Percentiles rank a stretch among this genome's conserved stretches.
Evolutionary conservation across 805 yeast species (phyloP).

Genomic region (Kluyveromyces dobzhanskii): DNA sequence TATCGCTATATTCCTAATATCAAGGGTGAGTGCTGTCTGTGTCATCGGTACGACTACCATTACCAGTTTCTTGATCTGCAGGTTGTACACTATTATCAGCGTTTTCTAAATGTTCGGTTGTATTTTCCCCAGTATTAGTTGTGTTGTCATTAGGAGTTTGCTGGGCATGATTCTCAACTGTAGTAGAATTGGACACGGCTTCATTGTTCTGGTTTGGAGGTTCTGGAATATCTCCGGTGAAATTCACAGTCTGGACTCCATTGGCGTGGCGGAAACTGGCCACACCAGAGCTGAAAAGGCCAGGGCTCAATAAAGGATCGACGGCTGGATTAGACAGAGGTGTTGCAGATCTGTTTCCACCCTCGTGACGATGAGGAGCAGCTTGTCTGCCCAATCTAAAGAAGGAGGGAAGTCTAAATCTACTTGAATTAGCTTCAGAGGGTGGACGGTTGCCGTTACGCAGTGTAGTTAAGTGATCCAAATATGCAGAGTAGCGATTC

Average conservation of each 20-base stretch:
- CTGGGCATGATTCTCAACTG: too few species aligned
- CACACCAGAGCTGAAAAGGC: constrained; percentile 25
- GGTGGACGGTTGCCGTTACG: neutral
- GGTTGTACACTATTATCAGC: too few species aligned
- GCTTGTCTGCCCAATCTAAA: constrained; percentile 1
- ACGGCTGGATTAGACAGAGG: neutral
- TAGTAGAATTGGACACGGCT: too few species aligned
- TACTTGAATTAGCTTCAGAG: neutral
- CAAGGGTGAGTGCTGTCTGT: too few species aligned
- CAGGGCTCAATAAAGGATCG: neutral
- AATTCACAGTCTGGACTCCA: constrained; percentile 21
- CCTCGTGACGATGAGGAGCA: constrained; percentile 1
- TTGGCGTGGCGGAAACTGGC: constrained; percentile 25
- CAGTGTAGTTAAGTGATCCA: constrained; percentile 1
- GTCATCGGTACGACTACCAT: too few species aligned
- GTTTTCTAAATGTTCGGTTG: neutral
- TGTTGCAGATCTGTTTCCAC: neutral
- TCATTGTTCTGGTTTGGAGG: constrained; percentile 1
- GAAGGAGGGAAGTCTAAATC: constrained; percentile 4
- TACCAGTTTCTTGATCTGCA: too few species aligned
- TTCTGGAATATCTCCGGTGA: constrained; percentile 9
- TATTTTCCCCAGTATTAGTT: neutral
- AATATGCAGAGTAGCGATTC: constrained; percentile 2
- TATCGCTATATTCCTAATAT: too few species aligned
- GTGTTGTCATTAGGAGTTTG: neutral